Conservation (phyloP, 1,139 yeast genomes). For the Yamadazyma blattariae region DNA sequence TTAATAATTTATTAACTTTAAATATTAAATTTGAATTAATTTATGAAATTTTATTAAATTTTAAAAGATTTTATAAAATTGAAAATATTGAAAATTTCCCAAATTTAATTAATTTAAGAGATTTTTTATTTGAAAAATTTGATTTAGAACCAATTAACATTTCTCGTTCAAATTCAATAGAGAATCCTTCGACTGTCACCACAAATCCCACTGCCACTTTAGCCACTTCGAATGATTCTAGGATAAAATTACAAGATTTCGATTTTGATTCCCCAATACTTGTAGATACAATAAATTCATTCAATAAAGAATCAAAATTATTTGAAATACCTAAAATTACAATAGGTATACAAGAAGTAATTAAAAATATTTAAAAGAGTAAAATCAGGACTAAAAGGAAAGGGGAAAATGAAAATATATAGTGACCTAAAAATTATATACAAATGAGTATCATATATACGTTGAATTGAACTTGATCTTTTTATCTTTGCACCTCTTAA, state of each 20-base stretch:
- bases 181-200: no score
- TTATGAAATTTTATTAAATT: constrained; percentile 31
- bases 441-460: no score
- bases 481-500: no score
- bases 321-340: constrained; percentile 6
- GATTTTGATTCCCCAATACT: constrained; percentile 34
- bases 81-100: constrained; percentile 6
- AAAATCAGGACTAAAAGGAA: no score
- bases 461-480: no score
- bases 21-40: constrained; percentile 25
- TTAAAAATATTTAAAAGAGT: constrained; percentile 9
- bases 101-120: constrained; percentile 6
- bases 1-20: constrained; percentile 13
- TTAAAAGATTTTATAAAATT: constrained; percentile 16
- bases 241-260: constrained; percentile 16
- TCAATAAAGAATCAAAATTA: constrained; percentile 10
- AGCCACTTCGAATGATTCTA: no score
- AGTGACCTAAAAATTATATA: no score
- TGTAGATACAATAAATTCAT: constrained; percentile 17
- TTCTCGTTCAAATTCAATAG: no score
- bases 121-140: constrained; percentile 8
- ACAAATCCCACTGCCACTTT: no score
- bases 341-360: constrained; percentile 9
- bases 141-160: constrained; percentile 5
- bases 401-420: no score